Evolutionary conservation across 1,139 yeast genomes (phyloP).

Genomic region (Geotrichum bryndzae): DNA sequence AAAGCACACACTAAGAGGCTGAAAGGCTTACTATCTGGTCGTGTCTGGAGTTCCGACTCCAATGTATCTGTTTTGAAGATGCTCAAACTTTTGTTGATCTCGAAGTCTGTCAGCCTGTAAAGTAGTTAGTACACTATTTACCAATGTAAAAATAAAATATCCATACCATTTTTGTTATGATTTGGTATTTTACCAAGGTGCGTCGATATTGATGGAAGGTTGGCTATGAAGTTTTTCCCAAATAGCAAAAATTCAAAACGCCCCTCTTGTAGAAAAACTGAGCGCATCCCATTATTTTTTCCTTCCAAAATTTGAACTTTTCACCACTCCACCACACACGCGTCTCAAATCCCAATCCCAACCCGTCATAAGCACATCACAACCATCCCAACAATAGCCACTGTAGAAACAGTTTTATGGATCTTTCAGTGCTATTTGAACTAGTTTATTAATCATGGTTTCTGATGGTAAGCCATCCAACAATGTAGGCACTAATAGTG

Average conservation of each 20-base stretch:
- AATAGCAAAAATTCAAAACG: neutral
- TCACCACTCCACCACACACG: constrained; percentile 1
- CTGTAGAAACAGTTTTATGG: neutral
- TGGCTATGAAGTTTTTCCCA: neutral
- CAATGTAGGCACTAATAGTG: neutral
- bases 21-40: constrained; percentile 38
- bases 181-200: neutral
- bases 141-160: neutral
- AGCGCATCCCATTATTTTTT: neutral
- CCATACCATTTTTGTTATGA: neutral
- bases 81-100: constrained; percentile 58
- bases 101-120: constrained; percentile 60
- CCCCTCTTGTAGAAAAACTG: neutral
- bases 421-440: neutral
- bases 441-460: neutral
- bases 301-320: neutral
- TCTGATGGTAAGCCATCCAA: neutral
- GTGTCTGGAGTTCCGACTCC: constrained; percentile 74
- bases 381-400: neutral
- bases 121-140: neutral
- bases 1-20: constrained; percentile 27
- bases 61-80: constrained; percentile 54
- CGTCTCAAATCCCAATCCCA: neutral
- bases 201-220: neutral
- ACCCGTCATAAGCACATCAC: neutral